Conservation (phyloP, 2,329 filamentous ascomycete genomes). For the Gremmenia infestans region DNA sequence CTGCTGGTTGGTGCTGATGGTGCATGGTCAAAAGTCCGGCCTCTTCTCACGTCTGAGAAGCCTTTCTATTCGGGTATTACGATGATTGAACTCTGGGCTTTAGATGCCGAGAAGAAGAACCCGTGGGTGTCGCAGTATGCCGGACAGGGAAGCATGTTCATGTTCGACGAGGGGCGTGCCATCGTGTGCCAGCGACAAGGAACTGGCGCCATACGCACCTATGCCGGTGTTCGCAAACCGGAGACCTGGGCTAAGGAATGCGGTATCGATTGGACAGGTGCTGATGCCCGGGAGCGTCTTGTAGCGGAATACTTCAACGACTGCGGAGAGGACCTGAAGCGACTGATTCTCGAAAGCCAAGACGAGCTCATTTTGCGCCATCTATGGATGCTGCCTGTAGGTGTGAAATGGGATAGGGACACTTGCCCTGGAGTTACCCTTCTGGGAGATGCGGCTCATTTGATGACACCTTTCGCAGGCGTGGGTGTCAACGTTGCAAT, state of each 20-base stretch:
- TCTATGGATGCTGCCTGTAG: conserved; percentile 32
- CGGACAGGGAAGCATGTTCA: conserved; percentile 34
- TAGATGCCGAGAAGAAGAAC: conserved; percentile 29
- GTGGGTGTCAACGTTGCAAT: conserved; percentile 46
- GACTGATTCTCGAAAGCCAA: conserved; percentile 11
- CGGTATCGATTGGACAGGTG: conserved; percentile 21
- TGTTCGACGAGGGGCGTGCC: conserved; percentile 30
- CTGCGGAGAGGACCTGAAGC: conserved; percentile 19
- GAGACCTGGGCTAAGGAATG: conserved; percentile 21
- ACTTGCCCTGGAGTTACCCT: conserved; percentile 38
- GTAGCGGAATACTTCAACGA: conserved; percentile 15
- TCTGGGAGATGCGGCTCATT: conserved; percentile 45
- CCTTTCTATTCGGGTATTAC: conserved; percentile 36
- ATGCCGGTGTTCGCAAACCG: conserved; percentile 19
- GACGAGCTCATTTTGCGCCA: conserved; percentile 19
- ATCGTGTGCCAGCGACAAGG: conserved; percentile 38
- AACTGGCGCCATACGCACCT: conserved; percentile 34
- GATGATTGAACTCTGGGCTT: conserved; percentile 22
- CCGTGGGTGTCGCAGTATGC: conserved; percentile 34
- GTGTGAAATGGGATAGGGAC: conserved; percentile 22
- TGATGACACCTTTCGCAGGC: conserved; percentile 44
- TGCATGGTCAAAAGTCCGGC: conserved; percentile 37
- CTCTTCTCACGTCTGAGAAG: conserved; percentile 25
- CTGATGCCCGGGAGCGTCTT: conserved; percentile 10
- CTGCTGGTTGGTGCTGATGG: conserved; percentile 39